Evolutionary conservation across 2,329 filamentous ascomycete species (phyloP), one percentile per base, ranked within the genome.

Genomic region (Arthrobotrys megalospora): DNA sequence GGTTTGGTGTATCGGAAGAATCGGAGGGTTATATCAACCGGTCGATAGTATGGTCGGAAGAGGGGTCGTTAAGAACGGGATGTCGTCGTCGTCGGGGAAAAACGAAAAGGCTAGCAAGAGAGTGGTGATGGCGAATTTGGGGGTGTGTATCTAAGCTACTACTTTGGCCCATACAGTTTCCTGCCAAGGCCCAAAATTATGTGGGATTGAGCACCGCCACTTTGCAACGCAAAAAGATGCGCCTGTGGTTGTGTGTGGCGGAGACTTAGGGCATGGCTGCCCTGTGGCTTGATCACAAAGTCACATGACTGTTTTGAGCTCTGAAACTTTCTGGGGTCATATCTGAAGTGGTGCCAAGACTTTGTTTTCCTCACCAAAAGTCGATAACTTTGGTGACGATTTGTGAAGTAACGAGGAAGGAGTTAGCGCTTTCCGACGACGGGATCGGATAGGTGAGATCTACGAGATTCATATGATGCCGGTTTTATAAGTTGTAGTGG

Each of bases 161-260:
- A 10, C 7, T 21, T 6, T 45, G 8, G 16, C 19, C 11, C 16
- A 6, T 48, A 48, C 45, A 24, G 34, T 67, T 19, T 19, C 3
- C 66, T 62, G 73, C 73, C 73, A 77, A 77, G 66, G 47, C 45
- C 45, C 11, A 45, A 71, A 77, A 62, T 70, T 70, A 70, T 77
- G 73, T 77, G 73, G 69, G 55, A 45, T 45, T 45, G 41, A 28
- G 24, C 50, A 73, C 36, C 48, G 66, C 73, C 71, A 76, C 71
- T 16, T 12, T 38, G 66, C 53, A 76, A 68, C 63, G 53, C 63
- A 63, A 28, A 19, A 10, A 28, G 24, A 28, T 28, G 38, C 1
- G 14, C 11, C 12, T 60, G 12, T 62, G 66, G 72, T 52, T 41
- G 34, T 65, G 34, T 65, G 73, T 77, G 73, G 66, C 73, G 60